phyloP scores from a whole-genome alignment of 176 grass and related monocot species.

The Elaeis guineensis region DNA sequence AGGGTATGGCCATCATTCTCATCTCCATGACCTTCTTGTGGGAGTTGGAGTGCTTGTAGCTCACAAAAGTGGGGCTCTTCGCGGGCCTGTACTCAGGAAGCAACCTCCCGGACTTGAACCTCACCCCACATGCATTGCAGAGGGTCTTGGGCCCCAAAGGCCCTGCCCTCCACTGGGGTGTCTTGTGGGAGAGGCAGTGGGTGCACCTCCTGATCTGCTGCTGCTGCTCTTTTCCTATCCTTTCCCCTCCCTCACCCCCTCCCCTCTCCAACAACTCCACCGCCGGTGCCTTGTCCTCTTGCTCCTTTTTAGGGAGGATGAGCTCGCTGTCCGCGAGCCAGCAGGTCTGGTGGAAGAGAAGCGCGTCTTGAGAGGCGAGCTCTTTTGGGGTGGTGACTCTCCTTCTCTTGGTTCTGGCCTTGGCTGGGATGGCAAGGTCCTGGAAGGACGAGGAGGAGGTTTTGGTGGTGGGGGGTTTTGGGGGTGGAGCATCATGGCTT shows the following conservation, averaged over 20 bases:
- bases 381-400: conserved; percentile 28
- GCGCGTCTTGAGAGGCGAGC: conserved; percentile 34
- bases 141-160: conserved; percentile 56
- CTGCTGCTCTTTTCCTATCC: conserved; percentile 20
- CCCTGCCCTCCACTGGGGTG: conserved; percentile 61
- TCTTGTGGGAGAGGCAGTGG: conserved; percentile 59
- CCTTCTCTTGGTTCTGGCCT: conserved; percentile 34
- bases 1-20: conserved; percentile 38
- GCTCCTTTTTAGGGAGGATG: conserved; percentile 55
- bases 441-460: background rate
- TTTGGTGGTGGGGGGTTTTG: background rate
- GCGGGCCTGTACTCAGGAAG: conserved; percentile 87
- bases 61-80: conserved; percentile 90
- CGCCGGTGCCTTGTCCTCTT: conserved; percentile 15
- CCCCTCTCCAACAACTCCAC: background rate
- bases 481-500: conserved; percentile 15
- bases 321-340: conserved; percentile 97
- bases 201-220: conserved; percentile 49
- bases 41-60: conserved; percentile 81
- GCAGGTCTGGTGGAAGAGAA: conserved; percentile 47
- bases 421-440: conserved; percentile 7
- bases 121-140: conserved; percentile 63
- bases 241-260: background rate
- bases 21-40: conserved; percentile 97
- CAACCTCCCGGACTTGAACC: conserved; percentile 68